Conservation (phyloP, 805 yeast genomes). For the Ogataea ganodermae region DNA sequence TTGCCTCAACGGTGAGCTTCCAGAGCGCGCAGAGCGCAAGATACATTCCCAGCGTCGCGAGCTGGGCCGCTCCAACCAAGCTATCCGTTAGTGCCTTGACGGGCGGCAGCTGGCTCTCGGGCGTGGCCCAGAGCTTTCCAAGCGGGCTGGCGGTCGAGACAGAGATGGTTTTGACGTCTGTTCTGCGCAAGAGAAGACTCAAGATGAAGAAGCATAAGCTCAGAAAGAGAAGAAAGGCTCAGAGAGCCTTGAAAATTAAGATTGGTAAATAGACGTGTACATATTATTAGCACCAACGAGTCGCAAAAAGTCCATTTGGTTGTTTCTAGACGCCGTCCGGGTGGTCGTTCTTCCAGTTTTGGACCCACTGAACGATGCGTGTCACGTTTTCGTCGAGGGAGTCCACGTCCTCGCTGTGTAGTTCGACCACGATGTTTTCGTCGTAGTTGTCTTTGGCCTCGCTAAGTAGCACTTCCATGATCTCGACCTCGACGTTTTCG, state of each 20-base stretch:
- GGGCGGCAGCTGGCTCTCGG: constrained; percentile 6
- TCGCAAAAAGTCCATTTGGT: not conserved
- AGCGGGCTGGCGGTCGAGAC: constrained; percentile 11
- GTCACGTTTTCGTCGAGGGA: constrained; percentile 82
- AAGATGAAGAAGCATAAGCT: constrained; percentile 98
- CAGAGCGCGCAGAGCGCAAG: not conserved
- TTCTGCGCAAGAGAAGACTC: constrained; percentile 79
- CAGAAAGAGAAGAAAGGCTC: constrained; percentile 95
- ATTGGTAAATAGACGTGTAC: constrained; percentile 43
- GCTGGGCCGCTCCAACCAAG: not conserved
- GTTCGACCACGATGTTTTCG: constrained; percentile 78
- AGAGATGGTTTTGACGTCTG: constrained; percentile 58
- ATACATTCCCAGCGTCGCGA: not conserved
- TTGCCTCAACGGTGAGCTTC: constrained; percentile 7
- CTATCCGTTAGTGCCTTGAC: not conserved
- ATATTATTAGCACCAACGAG: constrained; percentile 1
- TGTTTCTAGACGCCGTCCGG: constrained; percentile 53
- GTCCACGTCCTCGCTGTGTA: constrained; percentile 69
- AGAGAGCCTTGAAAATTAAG: constrained; percentile 77
- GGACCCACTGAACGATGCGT: constrained; percentile 72
- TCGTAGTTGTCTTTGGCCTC: constrained; percentile 87
- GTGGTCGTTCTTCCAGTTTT: constrained; percentile 70
- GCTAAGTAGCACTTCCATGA: constrained; percentile 85
- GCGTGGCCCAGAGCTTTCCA: constrained; percentile 8
- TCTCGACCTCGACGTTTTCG: constrained; percentile 94